Evolutionary conservation across 1,139 yeast genomes (phyloP).

Genomic region (Entelexis paramagnoliae): DNA sequence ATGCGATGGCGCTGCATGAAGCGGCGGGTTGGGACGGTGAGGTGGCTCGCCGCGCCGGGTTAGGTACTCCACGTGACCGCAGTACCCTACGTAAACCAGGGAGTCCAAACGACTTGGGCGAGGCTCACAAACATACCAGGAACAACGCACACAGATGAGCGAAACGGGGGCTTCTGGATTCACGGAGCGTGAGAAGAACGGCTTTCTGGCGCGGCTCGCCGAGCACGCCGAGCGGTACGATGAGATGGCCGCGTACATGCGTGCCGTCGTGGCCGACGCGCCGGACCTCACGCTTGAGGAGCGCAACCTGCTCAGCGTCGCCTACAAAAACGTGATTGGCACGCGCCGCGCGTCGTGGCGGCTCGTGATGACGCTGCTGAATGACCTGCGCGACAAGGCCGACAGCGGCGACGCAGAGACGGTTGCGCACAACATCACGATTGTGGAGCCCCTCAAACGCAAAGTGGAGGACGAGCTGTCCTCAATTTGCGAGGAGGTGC

Average conservation of each 20-base stretch:
- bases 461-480: slow-evolving; percentile 91
- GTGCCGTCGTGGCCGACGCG: slow-evolving; percentile 91
- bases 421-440: slow-evolving; percentile 53
- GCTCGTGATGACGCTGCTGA: slow-evolving; percentile 18
- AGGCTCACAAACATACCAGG: slow-evolving; percentile 1
- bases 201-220: slow-evolving; percentile 93
- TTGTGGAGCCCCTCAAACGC: slow-evolving; percentile 89
- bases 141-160: slow-evolving; percentile 2
- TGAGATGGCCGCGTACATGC: slow-evolving; percentile 93
- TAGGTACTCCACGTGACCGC: not conserved
- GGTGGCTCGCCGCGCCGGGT: not conserved
- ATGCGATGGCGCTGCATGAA: not conserved
- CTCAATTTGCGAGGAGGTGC: slow-evolving; percentile 87
- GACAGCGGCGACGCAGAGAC: slow-evolving; percentile 29
- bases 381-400: slow-evolving; percentile 15
- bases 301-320: slow-evolving; percentile 92
- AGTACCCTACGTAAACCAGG: slow-evolving; percentile 2
- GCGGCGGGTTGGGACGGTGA: too few relatives aligned
- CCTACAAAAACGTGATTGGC: slow-evolving; percentile 96
- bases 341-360: slow-evolving; percentile 98
- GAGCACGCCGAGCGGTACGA: slow-evolving; percentile 99
- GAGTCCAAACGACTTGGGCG: not conserved
- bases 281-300: slow-evolving; percentile 95
- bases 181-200: slow-evolving; percentile 81
- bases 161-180: slow-evolving; percentile 1